Evolutionary conservation across 441 rosid species (phyloP).

Genomic region (Populus hybrid): DNA sequence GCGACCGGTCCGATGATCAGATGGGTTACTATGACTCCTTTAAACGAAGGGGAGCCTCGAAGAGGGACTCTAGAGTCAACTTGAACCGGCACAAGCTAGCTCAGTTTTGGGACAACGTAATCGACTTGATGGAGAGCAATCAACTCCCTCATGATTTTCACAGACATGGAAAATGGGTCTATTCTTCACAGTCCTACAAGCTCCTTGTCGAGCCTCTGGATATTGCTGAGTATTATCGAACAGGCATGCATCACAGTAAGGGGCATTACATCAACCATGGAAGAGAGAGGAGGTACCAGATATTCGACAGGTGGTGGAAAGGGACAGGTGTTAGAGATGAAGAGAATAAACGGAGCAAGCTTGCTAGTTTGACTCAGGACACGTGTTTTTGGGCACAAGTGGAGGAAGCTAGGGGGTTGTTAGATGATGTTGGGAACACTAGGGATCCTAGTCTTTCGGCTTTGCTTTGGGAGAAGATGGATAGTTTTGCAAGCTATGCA

Average conservation of each 20-base stretch:
- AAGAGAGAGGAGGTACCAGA: slow-evolving; percentile 62
- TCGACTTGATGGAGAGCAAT: slow-evolving; percentile 53
- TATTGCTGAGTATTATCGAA: slow-evolving; percentile 62
- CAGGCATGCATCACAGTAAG: slow-evolving; percentile 13
- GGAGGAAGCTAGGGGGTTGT: slow-evolving; percentile 66
- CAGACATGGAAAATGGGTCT: slow-evolving; percentile 52
- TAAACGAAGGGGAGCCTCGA: slow-evolving; percentile 43
- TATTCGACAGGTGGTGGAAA: slow-evolving; percentile 68
- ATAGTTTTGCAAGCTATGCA: slow-evolving; percentile 40
- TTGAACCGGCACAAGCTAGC: slow-evolving; percentile 56
- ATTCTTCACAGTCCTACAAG: slow-evolving; percentile 52
- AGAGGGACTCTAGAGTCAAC: slow-evolving; percentile 46
- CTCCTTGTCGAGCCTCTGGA: slow-evolving; percentile 83
- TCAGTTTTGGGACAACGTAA: slow-evolving; percentile 55
- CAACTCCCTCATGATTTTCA: slow-evolving; percentile 67
- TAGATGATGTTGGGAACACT: slow-evolving; percentile 41
- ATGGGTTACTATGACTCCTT: slow-evolving; percentile 77
- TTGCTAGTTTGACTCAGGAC: slow-evolving; percentile 71
- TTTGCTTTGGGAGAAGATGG: slow-evolving; percentile 33
- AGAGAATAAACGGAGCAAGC: slow-evolving; percentile 40
- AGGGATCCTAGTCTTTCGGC: slow-evolving; percentile 18
- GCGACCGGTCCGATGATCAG: slow-evolving; percentile 49
- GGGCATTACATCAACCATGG: slow-evolving; percentile 53
- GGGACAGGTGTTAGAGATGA: slow-evolving; percentile 11
- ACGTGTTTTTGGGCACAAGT: slow-evolving; percentile 81